Evolutionary conservation across 805 yeast genomes (phyloP), one percentile per base, ranked within the genome.

Genomic region (Ogataea glucozyma): DNA sequence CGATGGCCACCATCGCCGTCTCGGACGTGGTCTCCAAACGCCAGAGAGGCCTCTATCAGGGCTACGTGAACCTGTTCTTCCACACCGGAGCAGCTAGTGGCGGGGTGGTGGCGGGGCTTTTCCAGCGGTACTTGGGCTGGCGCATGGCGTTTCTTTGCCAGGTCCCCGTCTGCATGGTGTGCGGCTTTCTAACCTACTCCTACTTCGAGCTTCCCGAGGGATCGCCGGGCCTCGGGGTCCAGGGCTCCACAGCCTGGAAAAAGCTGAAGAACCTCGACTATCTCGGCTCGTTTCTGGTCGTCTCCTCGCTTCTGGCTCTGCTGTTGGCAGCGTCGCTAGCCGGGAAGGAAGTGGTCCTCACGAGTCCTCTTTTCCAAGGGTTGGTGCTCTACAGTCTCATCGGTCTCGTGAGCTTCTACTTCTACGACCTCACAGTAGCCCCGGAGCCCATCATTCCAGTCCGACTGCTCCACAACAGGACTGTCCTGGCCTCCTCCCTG

Each of bases 21-120:
- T 78, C 87, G 22, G 96, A 88, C 62, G 67, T 87, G 34, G 81
- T 88, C 20, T 81, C 93, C 2, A 72, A 85, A 50, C 72, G 91
- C 43, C 78, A 82, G 30, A 71, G 97, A 44, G 95, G 95, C 2
- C 62, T 86, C 22, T 86, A 79, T 61, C 96, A 89, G 59, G 97
- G 96, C 0, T 59, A 85, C 39, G 84, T 83, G 22, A 88, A 88
- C 59, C 70, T 88, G 18, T 80, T 79, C 33, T 89, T 75, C 57
- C 91, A 89, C 11, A 58, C 79, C 17, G 97, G 97, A 4, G 81
- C 87, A 2, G 81, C 84, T 1, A 60, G 73, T 36, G 93, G 93
- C n/a, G 89, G 89, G 2, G 57, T 76, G 3, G 54, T 78, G 34
- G 85, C 83, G 17, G 88, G 88, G 2, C 49, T 73, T 22, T 64